Base-by-base conservation (phyloP, 2,329 filamentous ascomycete genomes). In the Botrytis byssoidea region DNA sequence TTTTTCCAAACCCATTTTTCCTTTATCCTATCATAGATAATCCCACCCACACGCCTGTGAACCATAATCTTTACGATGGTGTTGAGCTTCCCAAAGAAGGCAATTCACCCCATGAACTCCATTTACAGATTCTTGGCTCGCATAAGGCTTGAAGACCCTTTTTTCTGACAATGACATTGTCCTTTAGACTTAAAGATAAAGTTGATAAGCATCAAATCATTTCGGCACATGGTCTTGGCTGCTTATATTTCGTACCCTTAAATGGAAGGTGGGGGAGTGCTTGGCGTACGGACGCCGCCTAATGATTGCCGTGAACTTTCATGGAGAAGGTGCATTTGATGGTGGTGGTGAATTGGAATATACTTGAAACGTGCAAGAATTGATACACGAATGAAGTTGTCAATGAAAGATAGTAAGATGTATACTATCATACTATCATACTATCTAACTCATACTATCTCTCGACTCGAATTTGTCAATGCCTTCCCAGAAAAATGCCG, bases 121-220 rank as follows among this genome's bases (percentile, higher is more conserved):
- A 57, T n/a, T 2, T 48, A 3, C 66, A 18, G n/a, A 25, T 57
- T 57, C 66, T 68, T 57, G 48, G 48, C n/a, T 22, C 18, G 12
- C 37, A 68, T 42, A 42, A 57, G 48, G 16, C n/a, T 40, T 25
- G 20, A 42, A 35, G 18, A 42, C 66, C 48, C 66, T 57, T 42
- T 57, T 51, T 32, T 5, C 32, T 12, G 66, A 68, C 48, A 42
- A n/a, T n/a, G 29, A 57, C 35, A 22, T 42, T 22, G n/a, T 42
- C 10, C 25, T 48, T 22, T 25, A 22, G 4, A 57, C 29, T 22
- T 44, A 9, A 55, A 68, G 48, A 57, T 42, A 57, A 8, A 42
- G n/a, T 68, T 55, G 66, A 68, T 57, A 68, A 68, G 66, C n/a
- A 57, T 37, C 66, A 68, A 68, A 42, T 57, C 66, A 68, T 25